A percentile compares a stretch with the other conserved stretches of the same genome.
Conservation (phyloP, 2,329 filamentous ascomycete genomes). For the Talaromyces sp. region DNA sequence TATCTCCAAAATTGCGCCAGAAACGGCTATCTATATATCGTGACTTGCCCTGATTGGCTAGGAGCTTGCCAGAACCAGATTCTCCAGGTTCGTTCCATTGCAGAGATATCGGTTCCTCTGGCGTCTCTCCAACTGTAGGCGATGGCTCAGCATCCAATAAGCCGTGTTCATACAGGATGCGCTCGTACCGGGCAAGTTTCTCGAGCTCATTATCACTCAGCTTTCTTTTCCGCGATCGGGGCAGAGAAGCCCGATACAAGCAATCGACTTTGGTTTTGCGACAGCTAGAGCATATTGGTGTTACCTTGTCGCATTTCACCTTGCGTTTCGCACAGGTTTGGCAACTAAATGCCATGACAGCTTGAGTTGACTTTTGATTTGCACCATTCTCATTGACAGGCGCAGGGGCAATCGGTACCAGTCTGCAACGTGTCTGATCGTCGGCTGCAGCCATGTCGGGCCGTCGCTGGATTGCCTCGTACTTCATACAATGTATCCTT, state of each 20-base stretch:
- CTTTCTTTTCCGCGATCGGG: neutral
- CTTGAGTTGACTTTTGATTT: neutral
- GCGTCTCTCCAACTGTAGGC: neutral
- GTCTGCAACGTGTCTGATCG: neutral
- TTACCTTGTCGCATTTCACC: constrained; percentile 36
- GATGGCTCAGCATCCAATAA: neutral
- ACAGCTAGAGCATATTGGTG: neutral
- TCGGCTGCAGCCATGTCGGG: neutral
- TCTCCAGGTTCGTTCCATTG: neutral
- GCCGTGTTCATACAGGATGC: neutral
- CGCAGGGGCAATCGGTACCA: constrained; percentile 4
- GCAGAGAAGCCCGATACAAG: neutral
- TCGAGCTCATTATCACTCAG: neutral
- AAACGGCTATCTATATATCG: neutral
- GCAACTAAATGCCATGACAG: constrained; percentile 19
- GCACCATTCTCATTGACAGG: neutral
- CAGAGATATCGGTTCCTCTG: neutral
- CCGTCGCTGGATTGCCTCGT: neutral
- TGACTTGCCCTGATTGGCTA: neutral
- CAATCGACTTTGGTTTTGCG: neutral
- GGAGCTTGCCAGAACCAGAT: neutral
- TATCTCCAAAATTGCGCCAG: neutral
- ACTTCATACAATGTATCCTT: neutral
- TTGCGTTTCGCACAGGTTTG: constrained; percentile 34
- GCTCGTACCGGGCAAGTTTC: neutral